Conservation (phyloP, 129 eudicot genomes). For the Ambrosia artemisiifolia region DNA sequence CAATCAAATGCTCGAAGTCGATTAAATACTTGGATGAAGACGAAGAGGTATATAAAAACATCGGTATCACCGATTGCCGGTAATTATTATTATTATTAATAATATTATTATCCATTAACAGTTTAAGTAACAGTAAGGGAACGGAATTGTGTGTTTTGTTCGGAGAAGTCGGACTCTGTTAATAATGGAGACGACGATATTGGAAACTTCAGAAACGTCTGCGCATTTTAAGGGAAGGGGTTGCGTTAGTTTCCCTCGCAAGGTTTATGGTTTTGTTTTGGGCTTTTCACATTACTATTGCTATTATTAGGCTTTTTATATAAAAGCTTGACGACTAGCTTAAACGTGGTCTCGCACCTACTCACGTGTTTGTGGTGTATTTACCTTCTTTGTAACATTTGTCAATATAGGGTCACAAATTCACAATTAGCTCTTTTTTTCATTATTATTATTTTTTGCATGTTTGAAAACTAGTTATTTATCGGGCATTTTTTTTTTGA, state of each 20-base stretch:
- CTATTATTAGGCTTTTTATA: too few species aligned
- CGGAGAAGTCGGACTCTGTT: neutral
- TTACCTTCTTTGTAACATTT: neutral
- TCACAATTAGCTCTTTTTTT: too few species aligned
- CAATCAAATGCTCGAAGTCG: conserved; percentile 21
- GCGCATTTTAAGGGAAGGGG: neutral
- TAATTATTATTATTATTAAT: neutral
- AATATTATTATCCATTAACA: conserved; percentile 22
- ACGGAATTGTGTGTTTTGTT: neutral
- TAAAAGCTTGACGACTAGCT: too few species aligned
- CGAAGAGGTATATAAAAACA: conserved; percentile 49
- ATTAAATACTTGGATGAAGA: conserved; percentile 21
- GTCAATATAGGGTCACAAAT: neutral
- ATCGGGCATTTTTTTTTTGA: too few species aligned
- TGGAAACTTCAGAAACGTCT: conserved; percentile 9
- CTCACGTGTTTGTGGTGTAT: neutral
- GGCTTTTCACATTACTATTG: neutral
- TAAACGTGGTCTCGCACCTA: too few species aligned
- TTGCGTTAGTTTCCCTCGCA: conserved; percentile 23
- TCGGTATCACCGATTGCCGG: conserved; percentile 51
- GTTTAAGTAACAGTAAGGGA: conserved; percentile 9
- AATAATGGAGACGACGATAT: neutral
- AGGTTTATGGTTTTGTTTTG: conserved; percentile 14
- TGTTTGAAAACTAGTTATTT: too few species aligned
- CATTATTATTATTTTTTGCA: too few species aligned